Percentiles rank a stretch among this genome's conserved stretches.
These are phyloP conservation scores for Annulohypoxylon truncatum DNA, from an alignment of 2,329 filamentous ascomycete genomes.

Conservation along the genomic window DNA sequence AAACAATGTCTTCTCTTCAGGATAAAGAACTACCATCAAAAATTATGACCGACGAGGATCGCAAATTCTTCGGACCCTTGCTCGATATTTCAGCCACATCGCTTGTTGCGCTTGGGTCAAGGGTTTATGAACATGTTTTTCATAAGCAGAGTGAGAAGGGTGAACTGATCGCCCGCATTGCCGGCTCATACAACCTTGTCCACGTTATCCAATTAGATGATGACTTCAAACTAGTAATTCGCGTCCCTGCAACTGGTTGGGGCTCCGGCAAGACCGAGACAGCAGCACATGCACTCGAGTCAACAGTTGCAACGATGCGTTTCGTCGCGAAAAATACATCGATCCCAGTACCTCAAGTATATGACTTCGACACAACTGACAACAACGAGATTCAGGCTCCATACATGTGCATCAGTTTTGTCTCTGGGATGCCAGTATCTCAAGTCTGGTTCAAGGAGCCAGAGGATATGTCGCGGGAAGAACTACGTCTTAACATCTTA, in stretches of 20 bases:
- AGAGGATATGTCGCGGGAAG: not conserved
- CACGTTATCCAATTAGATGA: conserved; percentile 16
- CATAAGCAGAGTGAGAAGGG: not conserved
- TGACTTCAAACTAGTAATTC: conserved; percentile 19
- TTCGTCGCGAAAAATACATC: conserved; percentile 7
- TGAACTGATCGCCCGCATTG: not conserved
- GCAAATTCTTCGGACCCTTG: conserved; percentile 9
- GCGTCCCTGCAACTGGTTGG: conserved; percentile 8
- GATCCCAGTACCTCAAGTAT: conserved; percentile 19
- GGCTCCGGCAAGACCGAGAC: conserved; percentile 9
- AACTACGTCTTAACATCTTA: conserved; percentile 5
- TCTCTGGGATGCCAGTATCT: not conserved
- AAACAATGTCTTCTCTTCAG: not conserved
- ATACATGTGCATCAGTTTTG: conserved; percentile 24
- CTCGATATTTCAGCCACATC: conserved; percentile 1
- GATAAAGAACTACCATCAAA: not conserved
- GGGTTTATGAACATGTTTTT: conserved; percentile 6
- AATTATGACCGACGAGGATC: not conserved
- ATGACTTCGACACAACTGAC: conserved; percentile 11
- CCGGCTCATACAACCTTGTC: conserved; percentile 14
- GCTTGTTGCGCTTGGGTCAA: conserved; percentile 6
- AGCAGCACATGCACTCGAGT: conserved; percentile 16
- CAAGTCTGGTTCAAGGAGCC: conserved; percentile 3
- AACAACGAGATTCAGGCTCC: conserved; percentile 9
- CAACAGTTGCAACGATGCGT: conserved; percentile 15